These are phyloP conservation scores for Sapria himalayana DNA, from an alignment of 345 rosid species.

Conservation along the genomic window DNA sequence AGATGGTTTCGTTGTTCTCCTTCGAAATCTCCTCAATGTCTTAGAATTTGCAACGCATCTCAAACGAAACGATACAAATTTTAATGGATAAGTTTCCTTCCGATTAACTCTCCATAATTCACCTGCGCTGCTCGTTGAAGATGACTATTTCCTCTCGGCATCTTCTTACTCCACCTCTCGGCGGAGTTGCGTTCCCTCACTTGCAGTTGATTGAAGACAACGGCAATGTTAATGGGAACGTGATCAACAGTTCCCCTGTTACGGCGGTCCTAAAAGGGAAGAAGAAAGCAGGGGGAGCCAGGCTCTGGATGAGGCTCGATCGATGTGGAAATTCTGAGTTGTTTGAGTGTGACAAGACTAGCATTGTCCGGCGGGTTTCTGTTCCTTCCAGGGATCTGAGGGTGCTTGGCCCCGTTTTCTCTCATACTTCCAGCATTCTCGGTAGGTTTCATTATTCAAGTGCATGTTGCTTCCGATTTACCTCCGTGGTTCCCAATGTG, in stretches of 20 bases:
- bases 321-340: constrained; percentile 54
- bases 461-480: no score
- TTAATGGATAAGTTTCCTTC: no score
- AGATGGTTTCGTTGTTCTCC: no score
- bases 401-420: constrained; percentile 81
- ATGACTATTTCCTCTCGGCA: not conserved
- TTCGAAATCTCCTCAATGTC: no score
- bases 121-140: no score
- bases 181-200: constrained; percentile 5
- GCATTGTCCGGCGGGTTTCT: constrained; percentile 46
- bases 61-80: no score
- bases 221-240: not conserved
- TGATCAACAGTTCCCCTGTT: not conserved
- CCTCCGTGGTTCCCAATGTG: no score
- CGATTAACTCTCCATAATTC: no score
- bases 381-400: constrained; percentile 89
- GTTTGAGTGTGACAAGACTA: constrained; percentile 66
- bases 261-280: constrained; percentile 31
- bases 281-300: constrained; percentile 78
- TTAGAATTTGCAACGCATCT: no score
- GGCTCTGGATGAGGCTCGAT: constrained; percentile 86
- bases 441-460: no score
- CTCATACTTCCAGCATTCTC: constrained; percentile 70
- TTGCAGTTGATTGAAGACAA: not conserved
- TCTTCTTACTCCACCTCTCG: constrained; percentile 7